Evolutionary conservation across 768 basidiomycete genomes (phyloP).

Genomic region (Xerocomus brunneocitrinus): DNA sequence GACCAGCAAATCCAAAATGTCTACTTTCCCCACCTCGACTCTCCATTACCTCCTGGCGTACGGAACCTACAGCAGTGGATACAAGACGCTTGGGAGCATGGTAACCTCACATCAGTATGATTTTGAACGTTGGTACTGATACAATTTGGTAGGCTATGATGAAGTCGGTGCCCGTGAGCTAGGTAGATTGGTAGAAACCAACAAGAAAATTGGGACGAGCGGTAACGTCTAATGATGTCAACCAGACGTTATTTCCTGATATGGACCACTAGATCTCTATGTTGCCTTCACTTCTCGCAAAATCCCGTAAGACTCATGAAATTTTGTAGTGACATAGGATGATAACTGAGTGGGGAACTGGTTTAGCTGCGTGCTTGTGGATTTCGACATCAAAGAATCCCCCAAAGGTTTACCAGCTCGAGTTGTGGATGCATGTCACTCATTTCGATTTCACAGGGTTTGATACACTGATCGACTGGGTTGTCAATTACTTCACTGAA

Average conservation of each 20-base stretch:
- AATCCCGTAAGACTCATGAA: conserved; percentile 61
- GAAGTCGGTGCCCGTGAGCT: conserved; percentile 60
- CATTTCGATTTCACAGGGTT: conserved; percentile 32
- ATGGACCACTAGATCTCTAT: conserved; percentile 53
- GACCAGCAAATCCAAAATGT: conserved; percentile 55
- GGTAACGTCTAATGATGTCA: conserved; percentile 38
- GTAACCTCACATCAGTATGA: conserved; percentile 29
- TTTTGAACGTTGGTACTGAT: not conserved
- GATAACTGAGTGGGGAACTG: not conserved
- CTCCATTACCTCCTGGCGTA: conserved; percentile 60
- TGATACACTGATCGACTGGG: conserved; percentile 60
- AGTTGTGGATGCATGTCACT: not conserved
- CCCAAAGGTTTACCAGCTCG: conserved; percentile 36
- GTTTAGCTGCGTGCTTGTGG: conserved; percentile 55
- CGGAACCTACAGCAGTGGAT: conserved; percentile 74
- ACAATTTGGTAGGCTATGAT: conserved; percentile 56
- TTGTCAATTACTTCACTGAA: conserved; percentile 65
- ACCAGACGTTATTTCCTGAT: not conserved
- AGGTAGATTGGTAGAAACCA: conserved; percentile 47
- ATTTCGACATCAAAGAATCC: conserved; percentile 51
- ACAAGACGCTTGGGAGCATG: conserved; percentile 74
- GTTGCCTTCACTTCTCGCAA: conserved; percentile 74
- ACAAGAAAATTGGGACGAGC: conserved; percentile 78
- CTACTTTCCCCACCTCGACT: conserved; percentile 58
- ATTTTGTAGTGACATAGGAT: not conserved